Evolutionary conservation across 495 filamentous ascomycete genomes (phyloP).

Genomic region (Cudoniella acicularis): DNA sequence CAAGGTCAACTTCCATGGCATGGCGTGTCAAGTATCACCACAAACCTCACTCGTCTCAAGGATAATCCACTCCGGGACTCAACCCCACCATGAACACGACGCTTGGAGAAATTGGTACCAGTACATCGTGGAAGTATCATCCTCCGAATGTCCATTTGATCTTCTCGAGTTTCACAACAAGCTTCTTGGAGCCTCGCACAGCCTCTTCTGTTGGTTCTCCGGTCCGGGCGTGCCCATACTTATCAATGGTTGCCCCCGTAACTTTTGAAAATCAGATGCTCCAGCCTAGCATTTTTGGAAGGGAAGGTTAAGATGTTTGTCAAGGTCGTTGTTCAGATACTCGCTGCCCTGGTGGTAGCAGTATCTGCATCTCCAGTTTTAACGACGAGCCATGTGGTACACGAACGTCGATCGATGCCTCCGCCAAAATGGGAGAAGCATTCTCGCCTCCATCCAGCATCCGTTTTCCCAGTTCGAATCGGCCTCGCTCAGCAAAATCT

Average conservation of each 20-base stretch:
- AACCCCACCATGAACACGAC: conserved; percentile 7
- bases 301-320: conserved; percentile 17
- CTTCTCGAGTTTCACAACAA: conserved; percentile 12
- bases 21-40: not conserved
- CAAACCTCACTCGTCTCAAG: conserved; percentile 21
- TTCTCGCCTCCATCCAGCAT: conserved; percentile 18
- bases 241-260: conserved; percentile 10
- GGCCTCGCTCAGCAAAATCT: conserved; percentile 52
- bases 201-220: not conserved
- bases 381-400: conserved; percentile 17
- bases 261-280: conserved; percentile 8
- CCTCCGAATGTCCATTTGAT: conserved; percentile 9
- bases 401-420: conserved; percentile 15
- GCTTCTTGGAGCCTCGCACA: not conserved
- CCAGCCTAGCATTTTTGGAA: conserved; percentile 12
- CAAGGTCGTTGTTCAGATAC: conserved; percentile 13
- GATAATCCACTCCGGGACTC: not conserved
- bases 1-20: conserved; percentile 8
- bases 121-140: conserved; percentile 2
- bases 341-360: conserved; percentile 26
- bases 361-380: conserved; percentile 6
- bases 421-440: conserved; percentile 20
- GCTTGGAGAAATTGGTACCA: conserved; percentile 6
- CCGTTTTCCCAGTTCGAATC: conserved; percentile 50
- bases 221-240: conserved; percentile 2